Evolutionary conservation across 805 yeast species (phyloP).

Genomic region (Metschnikowia cerradonensis): DNA sequence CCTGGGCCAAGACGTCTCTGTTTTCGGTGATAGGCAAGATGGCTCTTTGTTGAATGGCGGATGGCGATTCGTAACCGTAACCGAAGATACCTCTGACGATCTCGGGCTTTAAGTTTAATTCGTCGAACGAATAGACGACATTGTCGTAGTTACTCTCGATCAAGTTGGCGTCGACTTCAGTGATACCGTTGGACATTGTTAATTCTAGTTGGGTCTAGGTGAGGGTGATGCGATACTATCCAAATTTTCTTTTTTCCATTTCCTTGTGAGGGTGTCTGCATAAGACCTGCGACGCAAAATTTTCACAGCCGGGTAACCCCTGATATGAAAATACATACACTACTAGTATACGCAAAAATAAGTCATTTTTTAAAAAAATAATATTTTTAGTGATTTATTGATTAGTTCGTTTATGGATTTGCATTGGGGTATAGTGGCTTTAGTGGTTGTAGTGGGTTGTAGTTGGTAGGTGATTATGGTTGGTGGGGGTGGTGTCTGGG

Average conservation of each 20-base stretch:
- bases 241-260: constrained; percentile 10
- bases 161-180: constrained; percentile 75
- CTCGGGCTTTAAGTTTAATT: constrained; percentile 66
- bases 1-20: constrained; percentile 72
- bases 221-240: neutral
- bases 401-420: too few relatives aligned
- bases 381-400: neutral
- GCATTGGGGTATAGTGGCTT: too few relatives aligned
- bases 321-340: neutral
- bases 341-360: too few relatives aligned
- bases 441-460: neutral
- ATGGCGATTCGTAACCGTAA: constrained; percentile 78
- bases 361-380: too few relatives aligned
- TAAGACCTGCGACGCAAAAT: constrained; percentile 12
- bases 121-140: constrained; percentile 69
- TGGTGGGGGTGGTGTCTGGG: too few relatives aligned
- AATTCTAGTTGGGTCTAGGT: constrained; percentile 6
- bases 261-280: constrained; percentile 10
- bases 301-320: constrained; percentile 21
- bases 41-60: constrained; percentile 80
- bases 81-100: constrained; percentile 73
- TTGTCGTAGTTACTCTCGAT: constrained; percentile 97
- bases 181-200: constrained; percentile 62
- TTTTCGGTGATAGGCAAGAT: constrained; percentile 75
- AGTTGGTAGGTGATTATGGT: neutral